A percentile compares a stretch with the other conserved stretches of the same genome.
Evolutionary conservation across 352 stramenopile species (phyloP).

Genomic region (Pythium pyrilobum): DNA sequence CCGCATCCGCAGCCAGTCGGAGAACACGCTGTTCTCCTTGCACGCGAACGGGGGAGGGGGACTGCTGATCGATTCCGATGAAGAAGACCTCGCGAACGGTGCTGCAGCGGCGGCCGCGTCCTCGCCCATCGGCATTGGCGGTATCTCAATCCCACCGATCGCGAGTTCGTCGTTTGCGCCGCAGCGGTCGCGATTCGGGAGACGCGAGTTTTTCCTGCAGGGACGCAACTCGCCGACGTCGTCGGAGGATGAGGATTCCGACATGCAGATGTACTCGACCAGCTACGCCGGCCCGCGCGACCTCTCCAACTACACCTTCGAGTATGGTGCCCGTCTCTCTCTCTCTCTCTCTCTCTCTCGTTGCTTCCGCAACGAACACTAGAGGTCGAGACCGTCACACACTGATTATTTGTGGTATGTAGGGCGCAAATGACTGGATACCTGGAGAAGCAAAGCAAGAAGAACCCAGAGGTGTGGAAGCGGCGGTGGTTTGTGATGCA

Average conservation of each 20-base stretch:
- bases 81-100: constrained; percentile 1
- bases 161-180: constrained; percentile 7
- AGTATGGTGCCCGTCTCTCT: too few relatives aligned
- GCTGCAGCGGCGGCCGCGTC: neutral
- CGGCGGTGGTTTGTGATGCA: constrained; percentile 85
- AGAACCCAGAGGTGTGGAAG: constrained; percentile 69
- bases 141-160: constrained; percentile 1
- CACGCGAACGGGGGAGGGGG: neutral
- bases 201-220: constrained; percentile 19
- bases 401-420: neutral
- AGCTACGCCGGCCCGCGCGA: constrained; percentile 22
- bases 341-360: too few relatives aligned
- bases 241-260: constrained; percentile 19
- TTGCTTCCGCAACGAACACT: neutral
- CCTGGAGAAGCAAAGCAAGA: constrained; percentile 78
- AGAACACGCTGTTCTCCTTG: constrained; percentile 3
- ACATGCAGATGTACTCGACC: constrained; percentile 25
- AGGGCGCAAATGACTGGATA: constrained; percentile 72
- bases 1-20: constrained; percentile 21
- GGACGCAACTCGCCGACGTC: constrained; percentile 12
- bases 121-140: constrained; percentile 3
- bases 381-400: too few relatives aligned
- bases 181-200: constrained; percentile 10
- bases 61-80: constrained; percentile 15
- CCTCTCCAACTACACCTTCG: constrained; percentile 21